These are phyloP conservation scores for Gypsophila paniculata DNA, from an alignment of 179 eudicot genomes.

Conservation along the genomic window DNA sequence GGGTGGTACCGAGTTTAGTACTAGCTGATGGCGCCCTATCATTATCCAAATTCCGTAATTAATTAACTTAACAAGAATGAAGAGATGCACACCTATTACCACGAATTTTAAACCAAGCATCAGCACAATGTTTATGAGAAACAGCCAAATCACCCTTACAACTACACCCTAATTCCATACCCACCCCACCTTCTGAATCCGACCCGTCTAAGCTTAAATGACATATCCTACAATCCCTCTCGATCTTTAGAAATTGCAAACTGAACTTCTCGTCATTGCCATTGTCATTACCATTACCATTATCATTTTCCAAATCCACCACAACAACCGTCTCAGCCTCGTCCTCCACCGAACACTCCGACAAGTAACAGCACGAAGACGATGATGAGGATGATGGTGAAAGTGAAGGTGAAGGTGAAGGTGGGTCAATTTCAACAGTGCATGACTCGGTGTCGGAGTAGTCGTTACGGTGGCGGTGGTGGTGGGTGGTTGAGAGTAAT, in stretches of 20 bases:
- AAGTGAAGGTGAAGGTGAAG: neutral
- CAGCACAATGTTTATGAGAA: slow-evolving; percentile 85
- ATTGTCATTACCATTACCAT: neutral
- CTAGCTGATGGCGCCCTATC: too few species aligned
- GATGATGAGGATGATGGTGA: slow-evolving; percentile 19
- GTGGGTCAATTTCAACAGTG: slow-evolving; percentile 2
- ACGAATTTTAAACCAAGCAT: slow-evolving; percentile 82
- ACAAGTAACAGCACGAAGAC: slow-evolving; percentile 24
- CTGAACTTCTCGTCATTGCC: slow-evolving; percentile 10
- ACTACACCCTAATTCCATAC: slow-evolving; percentile 70
- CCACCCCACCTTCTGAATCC: slow-evolving; percentile 48
- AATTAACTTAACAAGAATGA: too few species aligned
- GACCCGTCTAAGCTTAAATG: slow-evolving; percentile 62
- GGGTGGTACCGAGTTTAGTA: too few species aligned
- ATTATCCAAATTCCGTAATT: too few species aligned
- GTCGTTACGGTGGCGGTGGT: neutral
- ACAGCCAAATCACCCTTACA: slow-evolving; percentile 85
- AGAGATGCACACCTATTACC: slow-evolving; percentile 96
- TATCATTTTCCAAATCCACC: slow-evolving; percentile 40
- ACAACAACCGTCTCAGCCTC: slow-evolving; percentile 9
- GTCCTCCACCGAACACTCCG: slow-evolving; percentile 34
- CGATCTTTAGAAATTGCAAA: slow-evolving; percentile 36
- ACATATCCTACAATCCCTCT: slow-evolving; percentile 74
- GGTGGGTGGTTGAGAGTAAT: neutral
- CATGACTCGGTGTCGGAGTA: slow-evolving; percentile 8